Evolutionary conservation across 768 basidiomycete genomes (phyloP).

Genomic region (Rhizopogon vinicolor): DNA sequence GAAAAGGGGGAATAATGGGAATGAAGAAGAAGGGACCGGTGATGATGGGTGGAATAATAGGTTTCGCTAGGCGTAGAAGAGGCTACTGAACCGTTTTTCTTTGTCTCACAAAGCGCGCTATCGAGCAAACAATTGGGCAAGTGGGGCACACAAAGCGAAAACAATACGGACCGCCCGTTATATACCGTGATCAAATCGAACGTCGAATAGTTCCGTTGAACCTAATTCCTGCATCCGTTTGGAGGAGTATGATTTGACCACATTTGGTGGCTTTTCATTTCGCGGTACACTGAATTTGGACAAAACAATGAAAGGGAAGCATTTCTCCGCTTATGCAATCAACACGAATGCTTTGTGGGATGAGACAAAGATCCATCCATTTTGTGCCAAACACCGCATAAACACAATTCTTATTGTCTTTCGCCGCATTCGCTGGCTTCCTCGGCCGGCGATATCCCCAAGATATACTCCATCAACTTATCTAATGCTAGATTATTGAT

Average conservation of each 20-base stretch:
- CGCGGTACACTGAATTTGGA: constrained; percentile 17
- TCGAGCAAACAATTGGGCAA: constrained; percentile 59
- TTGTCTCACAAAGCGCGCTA: constrained; percentile 39
- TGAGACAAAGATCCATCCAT: constrained; percentile 36
- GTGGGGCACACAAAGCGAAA: constrained; percentile 54
- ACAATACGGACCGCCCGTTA: constrained; percentile 54
- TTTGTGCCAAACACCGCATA: constrained; percentile 35
- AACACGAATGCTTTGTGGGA: constrained; percentile 21
- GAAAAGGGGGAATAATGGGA: constrained; percentile 30
- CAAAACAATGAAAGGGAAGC: constrained; percentile 29
- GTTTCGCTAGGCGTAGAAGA: constrained; percentile 38
- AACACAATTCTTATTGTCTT: constrained; percentile 46
- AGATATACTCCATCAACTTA: constrained; percentile 22
- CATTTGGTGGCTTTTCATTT: constrained; percentile 11
- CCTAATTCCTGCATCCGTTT: constrained; percentile 21
- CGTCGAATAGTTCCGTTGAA: constrained; percentile 33
- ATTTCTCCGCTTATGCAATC: constrained; percentile 27
- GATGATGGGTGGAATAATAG: constrained; percentile 31
- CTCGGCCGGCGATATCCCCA: constrained; percentile 34
- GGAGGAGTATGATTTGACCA: constrained; percentile 13
- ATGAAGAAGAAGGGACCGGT: constrained; percentile 28
- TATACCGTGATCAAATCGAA: constrained; percentile 38
- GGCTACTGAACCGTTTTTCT: constrained; percentile 40
- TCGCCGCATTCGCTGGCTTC: constrained; percentile 20
- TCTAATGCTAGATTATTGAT: constrained; percentile 29